phyloP scores from a whole-genome alignment of 2,329 filamentous ascomycete species.

The Penicillium rolfsii region DNA sequence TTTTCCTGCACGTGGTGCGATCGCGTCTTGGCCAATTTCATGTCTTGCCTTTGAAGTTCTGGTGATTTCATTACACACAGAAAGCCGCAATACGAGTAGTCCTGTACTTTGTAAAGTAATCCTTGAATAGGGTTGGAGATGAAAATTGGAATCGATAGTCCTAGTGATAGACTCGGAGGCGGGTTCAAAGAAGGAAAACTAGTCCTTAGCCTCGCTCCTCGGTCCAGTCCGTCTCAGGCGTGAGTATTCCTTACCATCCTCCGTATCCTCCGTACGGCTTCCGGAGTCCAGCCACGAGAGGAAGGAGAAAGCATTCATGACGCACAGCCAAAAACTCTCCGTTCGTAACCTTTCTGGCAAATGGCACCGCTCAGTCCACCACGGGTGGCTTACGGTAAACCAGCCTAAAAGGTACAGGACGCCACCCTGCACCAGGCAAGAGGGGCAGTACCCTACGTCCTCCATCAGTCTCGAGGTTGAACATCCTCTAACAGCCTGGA shows the following conservation, averaged over 20 bases:
- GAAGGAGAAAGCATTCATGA: background rate
- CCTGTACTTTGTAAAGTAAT: too few relatives aligned
- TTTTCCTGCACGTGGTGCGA: conserved; percentile 15
- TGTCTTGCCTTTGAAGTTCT: too few relatives aligned
- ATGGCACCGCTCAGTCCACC: background rate
- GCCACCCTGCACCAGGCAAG: background rate
- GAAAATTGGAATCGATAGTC: conserved; percentile 1
- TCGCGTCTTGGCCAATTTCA: background rate
- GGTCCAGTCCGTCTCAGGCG: background rate
- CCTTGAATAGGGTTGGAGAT: background rate
- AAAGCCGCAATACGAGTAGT: background rate
- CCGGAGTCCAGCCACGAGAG: background rate
- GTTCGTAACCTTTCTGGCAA: background rate
- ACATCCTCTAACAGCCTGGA: background rate
- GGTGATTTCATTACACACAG: background rate
- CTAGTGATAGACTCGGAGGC: background rate
- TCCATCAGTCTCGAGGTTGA: background rate
- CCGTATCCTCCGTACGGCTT: too few relatives aligned
- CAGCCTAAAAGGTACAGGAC: background rate
- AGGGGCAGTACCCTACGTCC: background rate
- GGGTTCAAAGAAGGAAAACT: background rate
- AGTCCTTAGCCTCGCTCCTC: background rate
- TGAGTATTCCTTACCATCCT: background rate
- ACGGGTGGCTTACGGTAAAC: conserved; percentile 4
- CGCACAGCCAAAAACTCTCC: background rate